A percentile compares a stretch with the other conserved stretches of the same genome.
These are phyloP conservation scores for Delitschia confertaspora DNA, from an alignment of 495 filamentous ascomycete genomes.

Conservation along the genomic window DNA sequence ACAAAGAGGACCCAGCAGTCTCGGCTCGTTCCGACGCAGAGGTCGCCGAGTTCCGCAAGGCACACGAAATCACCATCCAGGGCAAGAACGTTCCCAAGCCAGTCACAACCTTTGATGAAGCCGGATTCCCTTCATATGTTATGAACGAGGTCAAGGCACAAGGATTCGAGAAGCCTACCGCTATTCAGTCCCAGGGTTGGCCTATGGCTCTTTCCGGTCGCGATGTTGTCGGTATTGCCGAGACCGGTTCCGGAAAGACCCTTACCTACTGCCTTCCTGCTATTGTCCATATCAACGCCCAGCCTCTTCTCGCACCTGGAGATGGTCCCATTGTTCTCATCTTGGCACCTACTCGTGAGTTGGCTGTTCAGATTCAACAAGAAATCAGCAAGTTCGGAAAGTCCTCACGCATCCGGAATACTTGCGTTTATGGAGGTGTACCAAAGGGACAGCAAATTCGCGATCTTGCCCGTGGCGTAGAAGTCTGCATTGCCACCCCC, in stretches of 20 bases:
- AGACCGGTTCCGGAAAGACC: conserved; percentile 98
- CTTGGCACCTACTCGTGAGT: conserved; percentile 89
- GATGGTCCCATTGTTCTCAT: conserved; percentile 96
- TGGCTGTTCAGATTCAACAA: conserved; percentile 96
- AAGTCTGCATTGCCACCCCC: conserved; percentile 91
- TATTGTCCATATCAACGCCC: conserved; percentile 98
- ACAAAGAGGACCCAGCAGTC: conserved; percentile 84
- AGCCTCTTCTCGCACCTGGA: conserved; percentile 91
- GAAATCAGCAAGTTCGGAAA: conserved; percentile 94
- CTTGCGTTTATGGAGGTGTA: conserved; percentile 97
- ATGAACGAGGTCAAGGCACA: conserved; percentile 97
- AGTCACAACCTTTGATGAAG: conserved; percentile 94
- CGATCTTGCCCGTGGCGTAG: conserved; percentile 78
- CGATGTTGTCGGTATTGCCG: conserved; percentile 97
- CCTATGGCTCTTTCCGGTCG: conserved; percentile 97
- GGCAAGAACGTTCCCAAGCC: conserved; percentile 78
- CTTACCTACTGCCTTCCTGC: conserved; percentile 96
- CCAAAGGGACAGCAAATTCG: conserved; percentile 94
- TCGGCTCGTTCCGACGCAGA: conserved; percentile 63
- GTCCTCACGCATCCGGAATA: conserved; percentile 96
- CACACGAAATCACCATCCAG: conserved; percentile 68
- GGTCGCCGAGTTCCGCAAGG: conserved; percentile 75
- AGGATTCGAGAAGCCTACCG: conserved; percentile 82
- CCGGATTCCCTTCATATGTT: conserved; percentile 91
- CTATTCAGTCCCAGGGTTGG: conserved; percentile 98